Conservation (phyloP, 495 filamentous ascomycete genomes). For the Platismatia glauca region DNA sequence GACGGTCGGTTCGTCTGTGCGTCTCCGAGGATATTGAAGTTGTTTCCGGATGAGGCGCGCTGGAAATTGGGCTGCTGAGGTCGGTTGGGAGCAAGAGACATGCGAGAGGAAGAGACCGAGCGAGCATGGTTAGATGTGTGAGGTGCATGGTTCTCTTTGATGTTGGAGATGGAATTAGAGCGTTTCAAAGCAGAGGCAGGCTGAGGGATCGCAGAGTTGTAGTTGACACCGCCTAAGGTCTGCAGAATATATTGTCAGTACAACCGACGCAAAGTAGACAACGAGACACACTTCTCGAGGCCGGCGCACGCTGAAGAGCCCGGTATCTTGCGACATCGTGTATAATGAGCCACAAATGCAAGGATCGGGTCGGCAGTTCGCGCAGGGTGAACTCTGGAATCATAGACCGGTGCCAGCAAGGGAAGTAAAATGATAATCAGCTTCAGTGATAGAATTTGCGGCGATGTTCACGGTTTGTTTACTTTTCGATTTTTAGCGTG, state of each 20-base stretch:
- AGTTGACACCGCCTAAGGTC: slow-evolving; percentile 71
- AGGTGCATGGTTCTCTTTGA: slow-evolving; percentile 53
- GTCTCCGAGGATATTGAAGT: slow-evolving; percentile 54
- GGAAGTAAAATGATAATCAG: not conserved
- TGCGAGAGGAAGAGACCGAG: slow-evolving; percentile 70
- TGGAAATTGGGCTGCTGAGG: slow-evolving; percentile 78
- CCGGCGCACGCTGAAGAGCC: slow-evolving; percentile 63
- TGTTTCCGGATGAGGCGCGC: slow-evolving; percentile 70
- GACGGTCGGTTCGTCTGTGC: slow-evolving; percentile 44
- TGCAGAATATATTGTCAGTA: slow-evolving; percentile 29
- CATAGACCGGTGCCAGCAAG: not conserved
- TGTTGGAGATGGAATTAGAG: slow-evolving; percentile 68
- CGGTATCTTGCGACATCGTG: slow-evolving; percentile 68
- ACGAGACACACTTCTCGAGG: slow-evolving; percentile 55
- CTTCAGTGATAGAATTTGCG: not conserved
- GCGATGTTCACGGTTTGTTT: slow-evolving; percentile 3
- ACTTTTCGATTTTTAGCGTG: slow-evolving; percentile 1
- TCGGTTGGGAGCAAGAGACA: slow-evolving; percentile 70
- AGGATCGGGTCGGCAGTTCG: not conserved
- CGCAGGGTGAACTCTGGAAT: not conserved
- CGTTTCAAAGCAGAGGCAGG: slow-evolving; percentile 94
- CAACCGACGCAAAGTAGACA: slow-evolving; percentile 4
- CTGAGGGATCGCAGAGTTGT: slow-evolving; percentile 74
- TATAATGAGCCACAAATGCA: not conserved
- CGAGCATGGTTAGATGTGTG: slow-evolving; percentile 65